Base-by-base conservation (phyloP, 75 land plant species). In the Pinus taeda region DNA sequence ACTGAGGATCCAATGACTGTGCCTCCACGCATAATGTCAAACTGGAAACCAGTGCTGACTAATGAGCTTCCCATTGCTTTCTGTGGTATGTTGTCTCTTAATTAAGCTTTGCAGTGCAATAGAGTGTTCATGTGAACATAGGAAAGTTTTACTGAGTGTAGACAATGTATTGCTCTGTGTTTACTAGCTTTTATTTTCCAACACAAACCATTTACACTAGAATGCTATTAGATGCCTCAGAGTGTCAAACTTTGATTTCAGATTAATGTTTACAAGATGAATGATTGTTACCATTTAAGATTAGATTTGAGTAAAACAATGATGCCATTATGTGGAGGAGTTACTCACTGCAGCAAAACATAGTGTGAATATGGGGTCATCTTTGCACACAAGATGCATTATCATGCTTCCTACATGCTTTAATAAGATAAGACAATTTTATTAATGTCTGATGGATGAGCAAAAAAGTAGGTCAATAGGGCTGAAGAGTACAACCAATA, bases 11-110 rank as follows among this genome's bases (percentile, higher is more conserved):
- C 99, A 6, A 83, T 94, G 92, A 33, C 22, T 13, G 83, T 86
- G 56, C 98, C 99, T n/a, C 71, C 83, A 24, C 74, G 81, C 73
- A 89, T 96, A 55, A 91, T 90, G 87, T 89, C 93, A 73, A 64
- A 78, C 36, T 96, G 99, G 99, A 87, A 80, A 18, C 95, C 98
- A 22, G 93, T 88, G 61, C 65, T 73, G 20, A 30, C 86, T 15
- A 91, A 93, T 69, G 93, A 92, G 56, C 95, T 96, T 76, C 98
- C 98, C 14, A 88, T 88, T 79, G 93, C 80, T 42, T 97, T 97
- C 79, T 90, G 93, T 87, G 99, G 99, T 95, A 80, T 57, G 80
- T 36, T 69, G 71, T 39, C n/a, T 20, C 53, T 39, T 42, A 39
- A 5, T 18, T 69, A 69, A 69, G 22, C 39, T 69, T 42, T 42